These are phyloP conservation scores for Wallacemonas sp. DNA, from an alignment of 208 protist genomes.

Conservation along the genomic window DNA sequence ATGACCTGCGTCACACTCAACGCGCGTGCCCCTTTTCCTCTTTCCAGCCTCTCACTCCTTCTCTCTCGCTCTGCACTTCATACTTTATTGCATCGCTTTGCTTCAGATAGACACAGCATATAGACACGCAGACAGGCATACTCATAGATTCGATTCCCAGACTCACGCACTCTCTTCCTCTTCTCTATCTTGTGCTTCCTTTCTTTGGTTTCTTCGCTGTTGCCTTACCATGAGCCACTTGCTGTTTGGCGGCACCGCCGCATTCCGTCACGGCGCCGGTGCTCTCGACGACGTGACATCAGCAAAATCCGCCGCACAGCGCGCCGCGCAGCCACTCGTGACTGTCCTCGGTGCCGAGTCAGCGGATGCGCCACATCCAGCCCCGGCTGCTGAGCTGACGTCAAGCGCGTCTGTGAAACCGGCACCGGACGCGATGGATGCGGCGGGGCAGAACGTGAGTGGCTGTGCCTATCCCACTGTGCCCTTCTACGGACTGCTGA, in stretches of 20 bases:
- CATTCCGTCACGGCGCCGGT: conserved; percentile 21
- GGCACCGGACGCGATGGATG: no score
- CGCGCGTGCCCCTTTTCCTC: no score
- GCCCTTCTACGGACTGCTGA: conserved; percentile 58
- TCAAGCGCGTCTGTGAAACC: no score
- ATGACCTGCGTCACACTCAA: no score
- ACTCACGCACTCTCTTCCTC: not conserved
- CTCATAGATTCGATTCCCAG: not conserved
- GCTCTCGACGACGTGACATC: not conserved
- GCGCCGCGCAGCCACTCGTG: conserved; percentile 1
- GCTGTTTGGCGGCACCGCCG: conserved; percentile 5
- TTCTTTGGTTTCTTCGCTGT: conserved; percentile 15
- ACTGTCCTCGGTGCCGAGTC: not conserved
- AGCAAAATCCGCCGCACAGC: not conserved
- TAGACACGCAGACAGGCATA: no score
- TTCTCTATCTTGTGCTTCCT: conserved; percentile 1
- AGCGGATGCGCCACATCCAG: not conserved
- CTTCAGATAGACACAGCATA: no score
- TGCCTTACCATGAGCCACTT: conserved; percentile 4
- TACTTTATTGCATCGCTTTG: no score
- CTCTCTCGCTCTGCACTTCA: no score
- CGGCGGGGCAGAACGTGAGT: not conserved
- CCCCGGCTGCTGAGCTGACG: no score
- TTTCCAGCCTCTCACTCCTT: no score
- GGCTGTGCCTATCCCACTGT: conserved; percentile 30